These are phyloP conservation scores for Umbilicus rupestris DNA, from an alignment of 164 flowering plant species.

Conservation along the genomic window DNA sequence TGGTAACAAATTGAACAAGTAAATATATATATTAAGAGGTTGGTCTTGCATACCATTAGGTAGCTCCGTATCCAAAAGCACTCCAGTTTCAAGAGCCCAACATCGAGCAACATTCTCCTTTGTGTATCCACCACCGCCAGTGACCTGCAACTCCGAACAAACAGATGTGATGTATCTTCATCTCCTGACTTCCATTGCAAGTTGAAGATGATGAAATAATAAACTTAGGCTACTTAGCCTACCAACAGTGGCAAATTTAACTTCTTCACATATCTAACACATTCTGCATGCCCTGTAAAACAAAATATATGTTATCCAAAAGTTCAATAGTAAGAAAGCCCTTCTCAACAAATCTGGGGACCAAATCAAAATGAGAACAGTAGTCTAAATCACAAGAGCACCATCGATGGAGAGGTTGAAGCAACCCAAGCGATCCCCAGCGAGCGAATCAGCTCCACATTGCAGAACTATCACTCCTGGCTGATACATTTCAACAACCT, in stretches of 20 bases:
- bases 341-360: neutral
- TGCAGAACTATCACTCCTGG: constrained; percentile 96
- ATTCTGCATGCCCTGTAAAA: constrained; percentile 81
- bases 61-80: constrained; percentile 79
- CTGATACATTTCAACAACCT: constrained; percentile 84
- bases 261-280: constrained; percentile 90
- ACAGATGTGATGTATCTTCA: neutral
- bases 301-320: constrained; percentile 1
- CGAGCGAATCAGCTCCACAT: constrained; percentile 99
- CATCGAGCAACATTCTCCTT: constrained; percentile 98
- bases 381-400: constrained; percentile 40
- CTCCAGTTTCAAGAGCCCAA: constrained; percentile 97
- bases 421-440: constrained; percentile 96
- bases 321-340: constrained; percentile 9
- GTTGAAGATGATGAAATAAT: too few species aligned
- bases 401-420: constrained; percentile 99
- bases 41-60: constrained; percentile 53
- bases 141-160: constrained; percentile 44
- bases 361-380: constrained; percentile 7
- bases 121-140: constrained; percentile 99
- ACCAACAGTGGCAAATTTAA: constrained; percentile 91
- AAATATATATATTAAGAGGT: neutral
- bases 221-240: constrained; percentile 14
- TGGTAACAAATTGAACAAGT: neutral
- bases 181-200: neutral